Percentiles rank a stretch among this genome's conserved stretches.
Evolutionary conservation across 345 rosid species (phyloP).

Genomic region (Psidium friedrichsthalianum): DNA sequence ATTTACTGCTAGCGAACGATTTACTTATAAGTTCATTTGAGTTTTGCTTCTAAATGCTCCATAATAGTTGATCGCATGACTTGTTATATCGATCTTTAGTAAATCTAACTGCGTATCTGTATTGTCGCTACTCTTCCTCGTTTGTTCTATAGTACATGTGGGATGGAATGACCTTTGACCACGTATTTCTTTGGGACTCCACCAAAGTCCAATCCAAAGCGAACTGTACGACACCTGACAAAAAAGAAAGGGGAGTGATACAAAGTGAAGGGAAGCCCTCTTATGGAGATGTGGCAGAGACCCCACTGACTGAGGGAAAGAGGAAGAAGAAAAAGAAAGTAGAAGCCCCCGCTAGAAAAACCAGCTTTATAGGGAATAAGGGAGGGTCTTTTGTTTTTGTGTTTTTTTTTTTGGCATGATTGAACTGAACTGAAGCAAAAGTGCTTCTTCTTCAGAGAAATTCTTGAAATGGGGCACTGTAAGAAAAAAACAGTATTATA

Average conservation of each 20-base stretch:
- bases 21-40: not conserved
- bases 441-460: slow-evolving; percentile 5
- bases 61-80: no score
- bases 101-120: not conserved
- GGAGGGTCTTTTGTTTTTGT: slow-evolving; percentile 4
- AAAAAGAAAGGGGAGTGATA: slow-evolving; percentile 1
- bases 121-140: not conserved
- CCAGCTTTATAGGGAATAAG: slow-evolving; percentile 56
- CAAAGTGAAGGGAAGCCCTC: slow-evolving; percentile 27
- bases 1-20: not conserved
- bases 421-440: slow-evolving; percentile 21
- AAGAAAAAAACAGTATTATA: not conserved
- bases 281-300: slow-evolving; percentile 12
- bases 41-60: no score
- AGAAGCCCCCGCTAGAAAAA: not conserved
- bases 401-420: slow-evolving; percentile 23
- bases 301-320: slow-evolving; percentile 24
- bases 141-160: not conserved
- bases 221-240: slow-evolving; percentile 8
- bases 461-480: not conserved
- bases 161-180: slow-evolving; percentile 23
- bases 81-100: not conserved
- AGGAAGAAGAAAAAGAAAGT: not conserved
- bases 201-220: not conserved
- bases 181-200: not conserved